A percentile compares a stretch with the other conserved stretches of the same genome.
These are phyloP conservation scores for Kluyveromyces siamensis DNA, from an alignment of 805 yeast species.

Conservation along the genomic window DNA sequence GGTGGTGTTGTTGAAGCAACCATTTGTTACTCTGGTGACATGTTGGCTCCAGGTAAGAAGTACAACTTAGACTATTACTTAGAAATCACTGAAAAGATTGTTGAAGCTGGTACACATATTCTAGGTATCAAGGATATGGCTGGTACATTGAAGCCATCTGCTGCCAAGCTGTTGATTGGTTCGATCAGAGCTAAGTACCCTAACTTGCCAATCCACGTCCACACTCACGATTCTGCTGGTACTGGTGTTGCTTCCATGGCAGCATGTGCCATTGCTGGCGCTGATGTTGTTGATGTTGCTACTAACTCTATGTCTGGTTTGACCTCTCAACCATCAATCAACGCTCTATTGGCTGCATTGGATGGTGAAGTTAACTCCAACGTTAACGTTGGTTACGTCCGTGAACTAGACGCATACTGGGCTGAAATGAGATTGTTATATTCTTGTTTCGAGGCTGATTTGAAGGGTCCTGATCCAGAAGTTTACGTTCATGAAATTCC, in stretches of 20 bases:
- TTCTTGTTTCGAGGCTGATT: conserved; percentile 95
- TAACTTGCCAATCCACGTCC: conserved; percentile 93
- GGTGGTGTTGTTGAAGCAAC: conserved; percentile 99
- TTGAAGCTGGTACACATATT: conserved; percentile 90
- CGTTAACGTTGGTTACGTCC: conserved; percentile 53
- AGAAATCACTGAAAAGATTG: conserved; percentile 71
- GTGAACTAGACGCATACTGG: conserved; percentile 93
- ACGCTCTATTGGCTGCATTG: conserved; percentile 84
- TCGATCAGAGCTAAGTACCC: conserved; percentile 82
- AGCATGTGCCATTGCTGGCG: conserved; percentile 92
- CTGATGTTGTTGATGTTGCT: conserved; percentile 97
- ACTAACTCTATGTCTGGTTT: conserved; percentile 96
- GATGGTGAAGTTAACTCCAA: conserved; percentile 81
- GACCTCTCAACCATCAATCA: conserved; percentile 96
- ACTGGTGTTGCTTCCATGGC: conserved; percentile 97
- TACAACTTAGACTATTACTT: conserved; percentile 89
- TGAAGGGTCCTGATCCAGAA: conserved; percentile 99
- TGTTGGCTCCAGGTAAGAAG: conserved; percentile 92
- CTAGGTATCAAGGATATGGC: conserved; percentile 99
- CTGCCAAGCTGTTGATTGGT: conserved; percentile 75
- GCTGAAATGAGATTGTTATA: conserved; percentile 95
- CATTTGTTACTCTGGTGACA: conserved; percentile 97
- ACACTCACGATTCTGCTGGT: conserved; percentile 99
- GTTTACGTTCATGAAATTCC: conserved; percentile 98
- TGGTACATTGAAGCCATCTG: conserved; percentile 93